Evolutionary conservation across 306 rosid species (phyloP).

Genomic region (Hippophae rhamnoides): DNA sequence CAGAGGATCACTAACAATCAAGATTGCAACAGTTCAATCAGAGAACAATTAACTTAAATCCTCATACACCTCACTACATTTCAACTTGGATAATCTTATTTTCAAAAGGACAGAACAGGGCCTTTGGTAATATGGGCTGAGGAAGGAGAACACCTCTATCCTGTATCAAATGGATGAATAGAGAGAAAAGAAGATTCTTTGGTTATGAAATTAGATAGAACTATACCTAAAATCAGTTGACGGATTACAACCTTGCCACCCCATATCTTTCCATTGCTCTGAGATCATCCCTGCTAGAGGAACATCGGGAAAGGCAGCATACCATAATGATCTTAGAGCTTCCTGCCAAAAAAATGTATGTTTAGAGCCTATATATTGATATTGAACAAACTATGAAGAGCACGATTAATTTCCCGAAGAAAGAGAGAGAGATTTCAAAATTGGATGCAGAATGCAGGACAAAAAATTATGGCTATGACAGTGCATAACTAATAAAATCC

Average conservation of each 20-base stretch:
- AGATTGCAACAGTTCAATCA: too few relatives aligned
- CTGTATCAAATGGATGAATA: too few relatives aligned
- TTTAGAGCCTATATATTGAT: neutral
- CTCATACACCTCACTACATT: too few relatives aligned
- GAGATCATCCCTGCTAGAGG: constrained; percentile 62
- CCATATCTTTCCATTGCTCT: constrained; percentile 98
- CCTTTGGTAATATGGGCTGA: too few relatives aligned
- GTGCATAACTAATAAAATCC: too few relatives aligned
- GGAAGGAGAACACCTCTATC: too few relatives aligned
- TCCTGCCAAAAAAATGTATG: constrained; percentile 42
- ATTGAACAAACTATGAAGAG: constrained; percentile 2
- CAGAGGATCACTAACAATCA: too few relatives aligned
- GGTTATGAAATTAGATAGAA: neutral
- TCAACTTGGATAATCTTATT: too few relatives aligned
- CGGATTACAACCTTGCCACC: constrained; percentile 98
- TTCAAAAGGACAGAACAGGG: too few relatives aligned
- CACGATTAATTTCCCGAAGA: neutral
- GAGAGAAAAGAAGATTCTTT: neutral
- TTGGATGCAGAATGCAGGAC: neutral
- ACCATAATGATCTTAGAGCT: constrained; percentile 67
- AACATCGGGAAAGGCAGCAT: constrained; percentile 67
- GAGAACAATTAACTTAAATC: too few relatives aligned
- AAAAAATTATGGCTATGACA: neutral
- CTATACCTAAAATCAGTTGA: constrained; percentile 89
- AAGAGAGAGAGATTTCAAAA: neutral